Percentiles rank a stretch among this genome's conserved stretches.
Conservation (phyloP, 2,329 filamentous ascomycete genomes). For the Xylaria hypoxylon region DNA sequence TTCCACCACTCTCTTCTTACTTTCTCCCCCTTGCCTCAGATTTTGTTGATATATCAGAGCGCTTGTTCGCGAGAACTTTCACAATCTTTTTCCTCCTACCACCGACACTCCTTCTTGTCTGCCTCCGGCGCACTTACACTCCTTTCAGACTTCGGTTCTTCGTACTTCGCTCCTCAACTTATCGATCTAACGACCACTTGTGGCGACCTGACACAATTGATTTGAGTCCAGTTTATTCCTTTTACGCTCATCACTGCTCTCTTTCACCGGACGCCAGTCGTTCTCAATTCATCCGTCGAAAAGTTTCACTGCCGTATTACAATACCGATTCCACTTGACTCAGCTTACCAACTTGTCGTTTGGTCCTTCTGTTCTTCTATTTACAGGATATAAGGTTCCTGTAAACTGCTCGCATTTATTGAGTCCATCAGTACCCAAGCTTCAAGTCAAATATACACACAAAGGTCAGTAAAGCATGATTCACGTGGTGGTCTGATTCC, state of each 20-base stretch:
- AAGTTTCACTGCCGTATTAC: conserved; percentile 44
- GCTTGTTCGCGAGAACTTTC: conserved; percentile 46
- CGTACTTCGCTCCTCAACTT: conserved; percentile 26
- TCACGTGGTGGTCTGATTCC: conserved; percentile 9
- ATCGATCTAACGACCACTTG: conserved; percentile 38
- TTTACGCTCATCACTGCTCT: conserved; percentile 41
- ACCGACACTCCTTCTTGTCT: conserved; percentile 47
- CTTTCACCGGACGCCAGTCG: conserved; percentile 49
- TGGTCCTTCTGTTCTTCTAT: conserved; percentile 26
- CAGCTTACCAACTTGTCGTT: conserved; percentile 27
- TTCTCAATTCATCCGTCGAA: conserved; percentile 42
- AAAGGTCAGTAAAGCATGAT: conserved; percentile 31
- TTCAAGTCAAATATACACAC: conserved; percentile 21
- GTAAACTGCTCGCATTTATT: conserved; percentile 2
- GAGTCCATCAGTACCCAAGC: conserved; percentile 15
- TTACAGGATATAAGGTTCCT: conserved; percentile 36
- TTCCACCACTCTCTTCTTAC: conserved; percentile 28
- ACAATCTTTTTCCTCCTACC: conserved; percentile 43
- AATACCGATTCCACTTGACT: conserved; percentile 39
- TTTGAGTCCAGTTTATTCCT: conserved; percentile 46
- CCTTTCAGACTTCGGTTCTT: conserved; percentile 44
- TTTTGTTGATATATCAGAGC: conserved; percentile 42
- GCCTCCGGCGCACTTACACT: conserved; percentile 48
- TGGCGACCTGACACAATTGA: conserved; percentile 41
- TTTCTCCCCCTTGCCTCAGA: conserved; percentile 38